These are phyloP conservation scores for Lactifluus hygrophoroides DNA, from an alignment of 768 basidiomycete species.

Conservation along the genomic window DNA sequence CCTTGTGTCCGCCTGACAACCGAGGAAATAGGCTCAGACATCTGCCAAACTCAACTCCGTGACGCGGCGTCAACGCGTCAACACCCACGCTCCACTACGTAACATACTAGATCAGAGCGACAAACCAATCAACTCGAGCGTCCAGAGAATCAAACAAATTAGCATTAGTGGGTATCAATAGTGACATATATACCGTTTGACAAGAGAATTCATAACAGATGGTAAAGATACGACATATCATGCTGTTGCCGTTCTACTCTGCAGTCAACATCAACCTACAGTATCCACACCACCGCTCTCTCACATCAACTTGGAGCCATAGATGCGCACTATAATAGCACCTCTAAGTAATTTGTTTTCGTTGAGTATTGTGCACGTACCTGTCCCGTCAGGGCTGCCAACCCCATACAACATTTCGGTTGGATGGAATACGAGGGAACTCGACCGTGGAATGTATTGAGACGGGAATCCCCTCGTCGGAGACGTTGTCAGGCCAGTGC, in stretches of 20 bases:
- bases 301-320: constrained; percentile 20
- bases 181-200: constrained; percentile 1
- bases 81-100: constrained; percentile 4
- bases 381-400: constrained; percentile 61
- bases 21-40: neutral
- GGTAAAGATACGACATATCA: neutral
- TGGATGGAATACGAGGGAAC: constrained; percentile 74
- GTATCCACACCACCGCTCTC: neutral
- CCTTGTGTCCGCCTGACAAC: neutral
- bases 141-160: neutral
- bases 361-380: constrained; percentile 21
- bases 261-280: neutral
- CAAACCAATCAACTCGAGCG: neutral
- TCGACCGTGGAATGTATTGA: constrained; percentile 51
- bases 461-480: constrained; percentile 50
- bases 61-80: neutral
- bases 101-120: neutral
- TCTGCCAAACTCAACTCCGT: constrained; percentile 5
- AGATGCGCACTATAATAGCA: constrained; percentile 14
- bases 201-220: constrained; percentile 3
- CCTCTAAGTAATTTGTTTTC: neutral
- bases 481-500: constrained; percentile 46
- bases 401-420: constrained; percentile 76
- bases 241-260: neutral
- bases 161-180: constrained; percentile 5